Base-by-base conservation (phyloP, 768 basidiomycete genomes). In the Tubosaeta brunneosetosa region DNA sequence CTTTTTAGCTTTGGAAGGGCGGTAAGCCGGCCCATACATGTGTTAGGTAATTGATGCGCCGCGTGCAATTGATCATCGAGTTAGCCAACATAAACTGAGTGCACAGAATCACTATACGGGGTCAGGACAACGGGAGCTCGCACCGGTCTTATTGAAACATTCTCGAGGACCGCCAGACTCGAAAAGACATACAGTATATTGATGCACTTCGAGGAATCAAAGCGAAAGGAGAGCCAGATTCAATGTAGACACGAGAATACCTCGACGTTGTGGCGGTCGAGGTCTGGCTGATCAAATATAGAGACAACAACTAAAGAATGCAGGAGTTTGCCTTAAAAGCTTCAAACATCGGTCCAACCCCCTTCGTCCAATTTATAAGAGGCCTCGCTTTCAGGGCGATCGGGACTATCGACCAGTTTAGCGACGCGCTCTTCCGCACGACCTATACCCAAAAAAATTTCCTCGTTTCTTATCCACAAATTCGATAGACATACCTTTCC, bases 281-380 rank as follows among this genome's bases (percentile, higher is more conserved):
- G 19, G 13, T 17, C 19, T 14, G 13, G 22, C 38, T 4, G 38
- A n/a, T 4, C 11, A 10, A 13, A 3, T 22, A 22, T 40, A 9
- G 29, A 29, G 27, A 19, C n/a, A 8, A n/a, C 10, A 17, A 31
- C 44, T 44, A 44, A 22, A 22, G 22, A 22, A 22, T 22, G 22
- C 22, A 22, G 22, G 22, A 22, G 22, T 22, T 22, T 22, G 22
- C 22, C 22, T 22, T 41, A 4, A 22, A 3, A n/a, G 3, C 47
- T 49, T 82, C 66, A 93, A 54, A 92, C 83, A 63, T 93, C 91
- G 17, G 83, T 78, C 91, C 91, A 93, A 29, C 91, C 91, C 36
- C 91, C 91, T 75, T 92, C 91, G 62, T 92, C 89, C 27, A 93
- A 74, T 66, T 92, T 93, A 70, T 93, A 93, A 4, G 91, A 89